Conservation (phyloP, 129 eudicot genomes). For the Pseudognaphalium luteoalbum region DNA sequence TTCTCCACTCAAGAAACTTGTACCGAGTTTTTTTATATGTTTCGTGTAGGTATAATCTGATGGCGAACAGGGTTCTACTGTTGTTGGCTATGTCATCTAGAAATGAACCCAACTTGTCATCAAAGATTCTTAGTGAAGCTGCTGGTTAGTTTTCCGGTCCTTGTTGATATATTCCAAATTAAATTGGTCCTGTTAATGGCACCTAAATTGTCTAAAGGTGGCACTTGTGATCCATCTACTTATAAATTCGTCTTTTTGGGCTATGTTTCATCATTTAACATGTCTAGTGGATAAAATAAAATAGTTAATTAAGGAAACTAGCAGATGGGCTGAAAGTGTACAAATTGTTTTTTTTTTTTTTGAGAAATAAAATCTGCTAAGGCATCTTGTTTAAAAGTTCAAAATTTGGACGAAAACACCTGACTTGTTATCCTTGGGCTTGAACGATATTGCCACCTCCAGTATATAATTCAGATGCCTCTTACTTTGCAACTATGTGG, state of each 20-base stretch:
- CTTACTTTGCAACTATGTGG: conserved; percentile 16
- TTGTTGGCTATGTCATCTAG: conserved; percentile 86
- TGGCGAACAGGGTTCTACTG: conserved; percentile 96
- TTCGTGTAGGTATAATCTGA: conserved; percentile 78
- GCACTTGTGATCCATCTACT: background rate
- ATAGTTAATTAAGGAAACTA: background rate
- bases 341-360: background rate
- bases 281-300: background rate
- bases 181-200: conserved; percentile 2
- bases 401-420: background rate
- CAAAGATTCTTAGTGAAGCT: conserved; percentile 64
- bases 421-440: too few species aligned
- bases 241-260: conserved; percentile 8
- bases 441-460: too few species aligned
- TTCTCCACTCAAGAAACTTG: background rate
- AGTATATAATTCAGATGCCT: background rate
- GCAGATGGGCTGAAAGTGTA: too few species aligned
- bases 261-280: conserved; percentile 2
- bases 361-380: background rate
- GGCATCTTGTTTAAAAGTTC: background rate
- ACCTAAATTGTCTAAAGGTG: conserved; percentile 1
- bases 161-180: conserved; percentile 3
- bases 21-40: conserved; percentile 23
- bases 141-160: conserved; percentile 65
- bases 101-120: conserved; percentile 62